Evolutionary conservation across 225 moss, liverwort and hornwort genomes (phyloP), one percentile per base, ranked within the genome.

Genomic region (Bryum argenteum): DNA sequence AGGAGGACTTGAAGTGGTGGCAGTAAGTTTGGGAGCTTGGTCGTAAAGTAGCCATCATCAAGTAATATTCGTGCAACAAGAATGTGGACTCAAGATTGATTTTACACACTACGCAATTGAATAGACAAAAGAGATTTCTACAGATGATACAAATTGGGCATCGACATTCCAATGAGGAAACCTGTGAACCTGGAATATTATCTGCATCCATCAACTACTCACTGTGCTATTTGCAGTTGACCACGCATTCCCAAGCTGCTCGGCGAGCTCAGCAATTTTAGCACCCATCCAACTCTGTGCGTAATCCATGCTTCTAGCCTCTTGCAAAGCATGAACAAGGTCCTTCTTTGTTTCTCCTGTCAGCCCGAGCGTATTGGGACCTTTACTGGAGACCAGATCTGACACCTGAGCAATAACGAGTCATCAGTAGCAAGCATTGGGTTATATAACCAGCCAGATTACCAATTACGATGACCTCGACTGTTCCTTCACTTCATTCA

Each of bases 271-370:
- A 14, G 73, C 64, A 48, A 91, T 74, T 61, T 82, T 85, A 42
- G 78, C 67, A 38, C 85, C 85, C 86, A 91, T 93, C 85, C 87
- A 87, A 47, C 82, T 87, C 65, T 84, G 79, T 5, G 87, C 71
- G 62, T 77, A 91, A 20, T 93, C 91, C 85, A 90, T 81, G 6
- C 63, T 75, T 1, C 82, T 53, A 18, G 89, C 85, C 22, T 93
- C 91, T 66, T 91, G 93, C 39, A 93, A 70, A 73, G 83, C 75
- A 2, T 74, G 67, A n/a, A 88, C 79, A 39, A 96, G 83, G 48
- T 84, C 91, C 58, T 85, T 90, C 78, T 83, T 85, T 8, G 83
- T 73, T 24, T 91, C 87, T 13, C 48, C 60, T 1, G 50, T 74
- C 7, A 84, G 65, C 24, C 88, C 93, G 74, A 90, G 68, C 4